Evolutionary conservation across 768 basidiomycete genomes (phyloP), one percentile per base, ranked within the genome.

Genomic region (Obba rivulosa): DNA sequence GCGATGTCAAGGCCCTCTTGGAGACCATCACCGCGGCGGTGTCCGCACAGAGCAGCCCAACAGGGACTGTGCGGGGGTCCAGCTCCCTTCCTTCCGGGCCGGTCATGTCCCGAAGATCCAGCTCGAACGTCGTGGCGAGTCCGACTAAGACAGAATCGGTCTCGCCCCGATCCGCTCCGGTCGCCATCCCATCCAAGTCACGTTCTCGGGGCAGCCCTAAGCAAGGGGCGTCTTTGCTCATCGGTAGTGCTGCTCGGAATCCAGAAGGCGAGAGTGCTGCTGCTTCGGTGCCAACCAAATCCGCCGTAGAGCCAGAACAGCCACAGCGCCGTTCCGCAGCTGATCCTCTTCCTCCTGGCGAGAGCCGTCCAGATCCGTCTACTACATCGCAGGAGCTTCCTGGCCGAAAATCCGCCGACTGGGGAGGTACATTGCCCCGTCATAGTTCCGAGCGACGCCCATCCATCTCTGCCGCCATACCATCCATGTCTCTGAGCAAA

Each of bases 1-100:
- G 73, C 11, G 84, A 85, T 43, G 77, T 88, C 65, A 85, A 83
- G 65, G 69, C 75, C n/a, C 66, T 80, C 44, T 72, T 88, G 43
- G 85, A 85, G 49, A 73, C 71, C 49, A 53, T 67, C 52, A 61
- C 50, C 22, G 43, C 47, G 36, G 37, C 75, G 37, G 62, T 71
- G 28, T 47, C 49, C 20, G 41, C 53, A 8, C 34, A 53, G 34
- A 34, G 41, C 22, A 52, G 51, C 24, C 55, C 51, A n/a, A 44
- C 41, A 14, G 54, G 52, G 7, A 56, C 44, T 21, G 46, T 49
- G 8, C 57, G 59, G 24, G 49, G 41, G 17, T 24, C 52, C 21
- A 39, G 42, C 14, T 44, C 51, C 17, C 38, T 56, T 16, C 41
- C 61, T 16, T 43, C 55, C 22, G 55, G 61, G 16, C 58, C 65